Conservation (phyloP, 257 asterid genomes). For the Haberlea rhodopensis region DNA sequence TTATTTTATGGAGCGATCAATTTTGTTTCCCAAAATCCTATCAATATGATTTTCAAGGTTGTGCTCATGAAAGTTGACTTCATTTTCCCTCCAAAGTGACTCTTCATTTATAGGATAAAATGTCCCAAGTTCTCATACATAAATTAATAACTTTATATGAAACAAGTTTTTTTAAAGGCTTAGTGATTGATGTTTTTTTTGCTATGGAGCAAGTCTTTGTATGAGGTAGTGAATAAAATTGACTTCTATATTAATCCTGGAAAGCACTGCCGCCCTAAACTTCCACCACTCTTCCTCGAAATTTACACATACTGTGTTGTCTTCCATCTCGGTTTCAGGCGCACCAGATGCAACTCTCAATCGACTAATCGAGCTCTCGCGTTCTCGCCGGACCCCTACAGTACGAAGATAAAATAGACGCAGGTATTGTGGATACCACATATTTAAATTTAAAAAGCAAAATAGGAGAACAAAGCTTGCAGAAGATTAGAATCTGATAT, state of each 20-base stretch:
- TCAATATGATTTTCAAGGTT: neutral
- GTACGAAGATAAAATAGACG: too few relatives aligned
- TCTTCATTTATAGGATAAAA: conserved; percentile 8
- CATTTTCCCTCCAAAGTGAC: neutral
- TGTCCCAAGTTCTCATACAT: neutral
- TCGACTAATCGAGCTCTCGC: too few relatives aligned
- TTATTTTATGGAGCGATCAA: neutral
- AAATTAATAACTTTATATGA: neutral
- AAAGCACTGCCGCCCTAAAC: neutral
- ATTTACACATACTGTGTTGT: neutral
- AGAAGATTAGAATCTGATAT: too few relatives aligned
- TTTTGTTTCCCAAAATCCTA: neutral
- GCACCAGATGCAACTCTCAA: too few relatives aligned
- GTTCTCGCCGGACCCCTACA: too few relatives aligned
- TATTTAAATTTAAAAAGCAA: too few relatives aligned
- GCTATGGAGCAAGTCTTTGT: too few relatives aligned
- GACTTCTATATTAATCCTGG: neutral
- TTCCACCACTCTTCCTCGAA: neutral
- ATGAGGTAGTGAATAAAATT: neutral
- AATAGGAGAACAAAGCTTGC: too few relatives aligned
- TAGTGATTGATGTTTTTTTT: too few relatives aligned
- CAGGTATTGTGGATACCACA: too few relatives aligned
- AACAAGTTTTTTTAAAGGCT: too few relatives aligned
- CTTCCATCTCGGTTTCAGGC: neutral
- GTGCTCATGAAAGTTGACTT: neutral